Conservation (phyloP, 495 filamentous ascomycete species). For the Xylaria longipes region DNA sequence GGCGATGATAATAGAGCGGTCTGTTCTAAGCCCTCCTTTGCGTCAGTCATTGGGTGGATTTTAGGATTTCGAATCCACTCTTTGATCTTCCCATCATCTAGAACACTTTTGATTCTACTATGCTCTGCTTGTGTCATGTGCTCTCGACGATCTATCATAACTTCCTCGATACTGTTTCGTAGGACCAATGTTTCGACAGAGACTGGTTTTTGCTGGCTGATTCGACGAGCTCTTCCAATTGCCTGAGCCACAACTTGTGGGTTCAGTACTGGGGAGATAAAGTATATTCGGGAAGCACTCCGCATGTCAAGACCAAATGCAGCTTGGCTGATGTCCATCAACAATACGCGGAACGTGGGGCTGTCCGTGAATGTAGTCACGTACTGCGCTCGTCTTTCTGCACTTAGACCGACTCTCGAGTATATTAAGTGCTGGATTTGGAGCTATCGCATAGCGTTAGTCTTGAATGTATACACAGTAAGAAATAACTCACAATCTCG, state of each 20-base stretch:
- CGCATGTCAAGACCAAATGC: constrained; percentile 87
- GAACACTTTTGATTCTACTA: constrained; percentile 67
- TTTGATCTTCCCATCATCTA: constrained; percentile 79
- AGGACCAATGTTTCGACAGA: constrained; percentile 87
- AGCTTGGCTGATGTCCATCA: constrained; percentile 90
- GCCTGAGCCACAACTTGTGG: constrained; percentile 89
- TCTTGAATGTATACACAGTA: background rate
- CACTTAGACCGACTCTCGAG: constrained; percentile 66
- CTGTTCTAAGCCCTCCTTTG: constrained; percentile 56
- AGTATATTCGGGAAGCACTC: constrained; percentile 85
- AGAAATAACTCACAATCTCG: constrained; percentile 59
- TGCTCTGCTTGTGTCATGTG: constrained; percentile 81
- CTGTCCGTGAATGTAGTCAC: constrained; percentile 77
- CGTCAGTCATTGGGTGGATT: constrained; percentile 64
- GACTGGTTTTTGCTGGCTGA: constrained; percentile 82
- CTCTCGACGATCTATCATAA: constrained; percentile 74
- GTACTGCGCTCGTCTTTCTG: constrained; percentile 69
- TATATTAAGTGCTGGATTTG: constrained; percentile 85
- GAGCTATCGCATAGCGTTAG: constrained; percentile 47
- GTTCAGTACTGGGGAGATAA: constrained; percentile 87
- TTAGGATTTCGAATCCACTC: constrained; percentile 77
- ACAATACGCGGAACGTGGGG: constrained; percentile 66
- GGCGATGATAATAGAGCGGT: constrained; percentile 61
- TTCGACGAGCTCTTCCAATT: constrained; percentile 87
- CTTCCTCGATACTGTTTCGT: constrained; percentile 83